Percentiles rank a stretch among this genome's conserved stretches.
These are phyloP conservation scores for Curvularia eragrostidis DNA, from an alignment of 2,329 filamentous ascomycete genomes.

Conservation along the genomic window DNA sequence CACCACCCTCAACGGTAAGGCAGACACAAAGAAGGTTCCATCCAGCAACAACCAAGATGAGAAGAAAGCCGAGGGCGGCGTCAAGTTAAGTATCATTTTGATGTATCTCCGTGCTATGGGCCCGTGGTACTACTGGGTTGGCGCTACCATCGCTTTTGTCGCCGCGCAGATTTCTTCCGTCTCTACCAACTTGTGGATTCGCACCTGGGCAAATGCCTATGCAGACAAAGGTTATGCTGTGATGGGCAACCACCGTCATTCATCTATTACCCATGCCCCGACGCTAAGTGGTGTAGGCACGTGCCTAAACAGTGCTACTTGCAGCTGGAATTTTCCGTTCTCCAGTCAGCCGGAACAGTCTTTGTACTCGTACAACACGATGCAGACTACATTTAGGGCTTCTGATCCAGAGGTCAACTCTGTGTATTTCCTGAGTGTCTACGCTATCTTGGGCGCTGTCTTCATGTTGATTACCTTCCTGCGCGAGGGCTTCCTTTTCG, in stretches of 20 bases:
- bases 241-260: constrained; percentile 42
- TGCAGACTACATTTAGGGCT: constrained; percentile 50
- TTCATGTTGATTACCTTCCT: constrained; percentile 83
- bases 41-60: constrained; percentile 64
- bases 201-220: constrained; percentile 94
- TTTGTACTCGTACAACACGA: constrained; percentile 47
- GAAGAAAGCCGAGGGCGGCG: constrained; percentile 80
- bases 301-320: constrained; percentile 59
- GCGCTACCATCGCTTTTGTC: constrained; percentile 76
- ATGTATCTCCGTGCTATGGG: constrained; percentile 93
- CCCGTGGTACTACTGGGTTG: constrained; percentile 92
- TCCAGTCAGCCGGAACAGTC: constrained; percentile 32
- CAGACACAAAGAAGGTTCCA: constrained; percentile 55
- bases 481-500: constrained; percentile 88
- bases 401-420: constrained; percentile 70
- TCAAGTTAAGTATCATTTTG: constrained; percentile 84
- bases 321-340: constrained; percentile 55
- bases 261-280: constrained; percentile 53
- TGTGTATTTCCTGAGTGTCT: constrained; percentile 81
- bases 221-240: constrained; percentile 54
- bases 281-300: constrained; percentile 53
- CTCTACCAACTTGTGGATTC: constrained; percentile 92
- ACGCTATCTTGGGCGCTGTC: constrained; percentile 77
- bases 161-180: constrained; percentile 85
- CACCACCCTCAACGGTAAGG: constrained; percentile 53